A percentile compares a stretch with the other conserved stretches of the same genome.
phyloP scores from a whole-genome alignment of 1,284 basidiomycete species.

The Trichosporon sp. region DNA sequence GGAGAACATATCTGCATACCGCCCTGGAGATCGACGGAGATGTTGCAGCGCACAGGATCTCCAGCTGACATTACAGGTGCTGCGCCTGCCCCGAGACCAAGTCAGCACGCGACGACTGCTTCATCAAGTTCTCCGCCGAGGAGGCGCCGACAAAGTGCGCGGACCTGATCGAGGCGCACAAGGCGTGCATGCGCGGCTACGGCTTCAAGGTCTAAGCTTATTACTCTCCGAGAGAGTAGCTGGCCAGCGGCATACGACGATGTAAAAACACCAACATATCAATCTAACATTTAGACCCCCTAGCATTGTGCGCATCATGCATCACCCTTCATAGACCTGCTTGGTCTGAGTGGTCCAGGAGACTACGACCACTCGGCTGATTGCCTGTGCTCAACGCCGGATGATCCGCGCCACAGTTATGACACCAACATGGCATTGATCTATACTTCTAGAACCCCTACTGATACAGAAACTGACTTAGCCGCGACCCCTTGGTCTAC shows the following conservation, averaged over 20 bases:
- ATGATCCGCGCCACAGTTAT: no score
- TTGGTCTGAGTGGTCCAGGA: no score
- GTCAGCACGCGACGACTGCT: conserved; percentile 83
- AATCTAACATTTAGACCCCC: not conserved
- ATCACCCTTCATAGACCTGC: conserved; percentile 7
- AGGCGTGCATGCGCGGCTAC: conserved; percentile 81
- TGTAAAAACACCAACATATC: not conserved
- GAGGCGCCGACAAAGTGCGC: conserved; percentile 72
- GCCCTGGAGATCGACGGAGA: not conserved
- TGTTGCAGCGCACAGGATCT: no score
- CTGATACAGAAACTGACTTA: conserved; percentile 6
- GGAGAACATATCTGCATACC: no score
- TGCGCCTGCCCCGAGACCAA: conserved; percentile 96
- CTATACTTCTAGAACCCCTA: not conserved
- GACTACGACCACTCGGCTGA: no score
- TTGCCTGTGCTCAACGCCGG: not conserved
- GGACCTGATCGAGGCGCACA: conserved; percentile 69
- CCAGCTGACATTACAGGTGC: conserved; percentile 54
- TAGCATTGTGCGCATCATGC: conserved; percentile 10
- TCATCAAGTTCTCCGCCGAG: conserved; percentile 66
- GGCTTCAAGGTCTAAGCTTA: conserved; percentile 68
- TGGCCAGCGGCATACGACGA: not conserved
- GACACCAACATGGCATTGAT: not conserved
- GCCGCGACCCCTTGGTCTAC: not conserved
- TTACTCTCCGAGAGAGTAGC: no score